Evolutionary conservation across 2,329 filamentous ascomycete species (phyloP), one percentile per base, ranked within the genome.

Genomic region (Plenodomus lindquistii): DNA sequence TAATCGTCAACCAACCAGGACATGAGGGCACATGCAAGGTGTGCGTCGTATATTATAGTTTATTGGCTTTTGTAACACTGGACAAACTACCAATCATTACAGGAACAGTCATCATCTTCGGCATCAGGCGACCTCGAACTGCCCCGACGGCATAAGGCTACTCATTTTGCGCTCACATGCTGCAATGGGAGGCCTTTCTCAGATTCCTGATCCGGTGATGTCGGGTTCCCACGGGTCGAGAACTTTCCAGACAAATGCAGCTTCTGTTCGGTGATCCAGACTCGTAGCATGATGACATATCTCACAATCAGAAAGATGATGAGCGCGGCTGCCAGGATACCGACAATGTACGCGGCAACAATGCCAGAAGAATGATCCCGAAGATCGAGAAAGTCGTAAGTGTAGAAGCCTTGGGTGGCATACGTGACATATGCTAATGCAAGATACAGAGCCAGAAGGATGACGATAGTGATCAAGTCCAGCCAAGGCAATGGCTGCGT

Each of bases 351-450:
- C 2, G 76, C 87, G 1, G 84, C 82, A 3, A 91, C 84, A 6
- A 77, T 73, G 0, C 78, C 80, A 21, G 77, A 67, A 15, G 79
- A 78, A 41, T 81, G 56, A 18, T 50, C 71, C 16, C 69, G 64
- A 5, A 73, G 66, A 67, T 96, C 80, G n/a, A 96, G 80, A 73
- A 96, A 96, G 48, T 63, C 69, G 74, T 96, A 96, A 0, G 87
- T 81, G 70, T 92, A 95, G 67, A 87, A 89, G 2, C 82, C 82
- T 69, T 91, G 78, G 0, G 85, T 85, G 4, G 82, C 83, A 52
- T 82, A 73, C 0, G 88, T 92, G 18, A 94, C 60, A 70, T 89
- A 95, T 1, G 89, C 89, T 15, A 95, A 74, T 0, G 76, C 82
- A 10, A 92, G 79, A 68, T 95, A 96, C 3, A 86, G 73, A 0